phyloP scores from a whole-genome alignment of 108 stramenopile genomes.

The Cyclotella choctawhatcheeana region DNA sequence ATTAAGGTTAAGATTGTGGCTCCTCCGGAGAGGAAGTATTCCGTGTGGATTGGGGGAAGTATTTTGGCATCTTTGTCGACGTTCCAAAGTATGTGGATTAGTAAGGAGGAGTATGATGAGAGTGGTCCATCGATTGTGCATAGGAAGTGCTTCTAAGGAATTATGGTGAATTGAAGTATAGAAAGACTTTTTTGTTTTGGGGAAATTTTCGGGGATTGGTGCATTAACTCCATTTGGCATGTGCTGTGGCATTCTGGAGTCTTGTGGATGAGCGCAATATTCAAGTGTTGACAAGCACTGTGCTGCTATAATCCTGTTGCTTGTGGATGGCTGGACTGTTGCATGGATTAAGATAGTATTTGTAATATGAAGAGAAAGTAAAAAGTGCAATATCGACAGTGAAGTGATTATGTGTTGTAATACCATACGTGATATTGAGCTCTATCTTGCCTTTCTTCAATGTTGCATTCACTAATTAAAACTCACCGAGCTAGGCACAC shows the following conservation, averaged over 20 bases:
- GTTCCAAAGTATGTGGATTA: slow-evolving; percentile 99
- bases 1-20: slow-evolving; percentile 99
- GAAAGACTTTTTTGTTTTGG: neutral
- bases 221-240: neutral
- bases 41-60: slow-evolving; percentile 98
- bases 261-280: neutral
- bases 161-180: neutral
- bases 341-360: slow-evolving; percentile 11
- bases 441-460: too few species aligned
- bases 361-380: neutral
- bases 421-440: too few species aligned
- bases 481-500: too few species aligned
- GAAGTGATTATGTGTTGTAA: neutral
- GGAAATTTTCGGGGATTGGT: neutral
- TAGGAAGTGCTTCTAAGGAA: slow-evolving; percentile 91
- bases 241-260: neutral
- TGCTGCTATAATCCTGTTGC: slow-evolving; percentile 5
- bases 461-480: too few species aligned
- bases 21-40: slow-evolving; percentile 99
- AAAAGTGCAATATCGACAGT: too few species aligned
- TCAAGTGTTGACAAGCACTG: neutral
- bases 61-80: slow-evolving; percentile 98
- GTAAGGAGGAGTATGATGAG: slow-evolving; percentile 99
- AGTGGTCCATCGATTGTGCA: slow-evolving; percentile 98
- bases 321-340: slow-evolving; percentile 2